Evolutionary conservation across 768 basidiomycete genomes (phyloP).

Genomic region (Amanita rubescens): DNA sequence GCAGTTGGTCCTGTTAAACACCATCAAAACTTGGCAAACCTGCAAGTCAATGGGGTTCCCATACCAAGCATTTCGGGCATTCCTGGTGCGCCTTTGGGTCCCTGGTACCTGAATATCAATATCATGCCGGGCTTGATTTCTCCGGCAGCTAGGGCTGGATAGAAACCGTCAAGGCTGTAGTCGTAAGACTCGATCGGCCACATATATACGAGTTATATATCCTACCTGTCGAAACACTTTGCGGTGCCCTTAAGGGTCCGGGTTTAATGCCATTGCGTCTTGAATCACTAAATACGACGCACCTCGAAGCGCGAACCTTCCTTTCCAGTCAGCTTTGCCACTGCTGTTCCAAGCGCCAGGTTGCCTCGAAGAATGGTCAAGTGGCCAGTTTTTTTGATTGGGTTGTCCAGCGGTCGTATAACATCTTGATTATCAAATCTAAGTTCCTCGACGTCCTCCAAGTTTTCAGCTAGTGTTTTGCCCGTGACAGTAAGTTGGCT

Average conservation of each 20-base stretch:
- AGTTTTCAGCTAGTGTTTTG: conserved; percentile 82
- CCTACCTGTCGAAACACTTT: conserved; percentile 68
- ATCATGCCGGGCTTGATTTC: conserved; percentile 72
- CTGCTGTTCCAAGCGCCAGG: conserved; percentile 78
- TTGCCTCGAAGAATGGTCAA: conserved; percentile 85
- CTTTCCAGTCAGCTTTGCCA: conserved; percentile 92
- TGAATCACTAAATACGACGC: conserved; percentile 7
- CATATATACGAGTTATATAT: not conserved
- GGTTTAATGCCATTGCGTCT: not conserved
- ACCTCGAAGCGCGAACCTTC: conserved; percentile 84
- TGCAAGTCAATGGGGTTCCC: not conserved
- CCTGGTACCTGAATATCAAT: conserved; percentile 82
- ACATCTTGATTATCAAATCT: conserved; percentile 73
- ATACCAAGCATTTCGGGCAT: conserved; percentile 72
- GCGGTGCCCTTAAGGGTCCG: conserved; percentile 48
- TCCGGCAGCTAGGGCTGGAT: conserved; percentile 63
- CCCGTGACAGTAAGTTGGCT: conserved; percentile 86
- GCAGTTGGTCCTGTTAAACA: conserved; percentile 58
- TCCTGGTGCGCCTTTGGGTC: conserved; percentile 86
- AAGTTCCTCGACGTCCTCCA: conserved; percentile 66
- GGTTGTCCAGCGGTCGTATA: conserved; percentile 60
- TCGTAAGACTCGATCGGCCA: not conserved
- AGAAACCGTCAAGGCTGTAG: conserved; percentile 60
- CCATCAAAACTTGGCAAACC: not conserved
- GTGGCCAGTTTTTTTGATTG: conserved; percentile 85